These are phyloP conservation scores for Aspergillus puulaauensis DNA, from an alignment of 2,329 filamentous ascomycete genomes.

Conservation along the genomic window DNA sequence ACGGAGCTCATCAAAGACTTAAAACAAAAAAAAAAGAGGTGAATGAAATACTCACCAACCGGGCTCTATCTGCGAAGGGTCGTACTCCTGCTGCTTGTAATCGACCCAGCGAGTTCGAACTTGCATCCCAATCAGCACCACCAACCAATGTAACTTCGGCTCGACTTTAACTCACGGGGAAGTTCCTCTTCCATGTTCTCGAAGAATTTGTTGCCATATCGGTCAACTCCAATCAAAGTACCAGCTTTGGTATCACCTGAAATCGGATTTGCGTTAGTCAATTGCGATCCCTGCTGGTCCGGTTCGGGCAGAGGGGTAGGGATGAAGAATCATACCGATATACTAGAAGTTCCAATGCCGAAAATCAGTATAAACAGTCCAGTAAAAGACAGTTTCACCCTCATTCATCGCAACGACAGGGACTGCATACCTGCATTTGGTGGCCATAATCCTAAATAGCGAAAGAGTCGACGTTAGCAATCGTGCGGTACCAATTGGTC, in stretches of 20 bases:
- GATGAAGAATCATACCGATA: slow-evolving; percentile 37
- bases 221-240: slow-evolving; percentile 77
- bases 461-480: slow-evolving; percentile 39
- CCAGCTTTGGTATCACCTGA: slow-evolving; percentile 96
- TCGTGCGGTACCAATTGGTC: background rate
- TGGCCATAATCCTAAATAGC: slow-evolving; percentile 74
- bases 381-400: background rate
- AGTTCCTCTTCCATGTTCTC: slow-evolving; percentile 91
- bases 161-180: slow-evolving; percentile 62
- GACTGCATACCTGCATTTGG: slow-evolving; percentile 75
- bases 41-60: slow-evolving; percentile 62
- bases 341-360: slow-evolving; percentile 31
- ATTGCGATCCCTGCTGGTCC: background rate
- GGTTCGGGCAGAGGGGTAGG: background rate
- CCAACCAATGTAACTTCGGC: slow-evolving; percentile 1
- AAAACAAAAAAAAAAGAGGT: background rate
- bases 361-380: slow-evolving; percentile 22
- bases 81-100: slow-evolving; percentile 77
- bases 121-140: slow-evolving; percentile 37
- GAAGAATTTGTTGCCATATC: slow-evolving; percentile 95
- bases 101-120: slow-evolving; percentile 97
- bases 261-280: slow-evolving; percentile 26
- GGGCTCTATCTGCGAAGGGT: slow-evolving; percentile 74
- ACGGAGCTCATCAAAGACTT: background rate
- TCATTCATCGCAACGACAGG: slow-evolving; percentile 1